Conservation (phyloP, 139 green algal species). For the Dunaliella primolecta region DNA sequence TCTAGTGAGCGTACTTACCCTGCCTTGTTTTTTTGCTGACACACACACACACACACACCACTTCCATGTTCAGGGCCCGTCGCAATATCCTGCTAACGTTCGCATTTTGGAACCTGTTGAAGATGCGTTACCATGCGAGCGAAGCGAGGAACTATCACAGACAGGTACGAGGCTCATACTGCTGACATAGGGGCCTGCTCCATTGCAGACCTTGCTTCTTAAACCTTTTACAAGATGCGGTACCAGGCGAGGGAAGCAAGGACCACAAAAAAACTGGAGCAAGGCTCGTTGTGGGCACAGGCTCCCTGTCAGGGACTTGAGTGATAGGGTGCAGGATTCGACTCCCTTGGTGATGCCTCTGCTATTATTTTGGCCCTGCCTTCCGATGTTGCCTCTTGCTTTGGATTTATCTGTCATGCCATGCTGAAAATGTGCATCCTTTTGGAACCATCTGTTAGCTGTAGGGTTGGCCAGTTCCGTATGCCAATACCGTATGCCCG, state of each 20-base stretch:
- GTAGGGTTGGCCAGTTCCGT: too few species aligned
- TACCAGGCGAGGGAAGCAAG: background rate
- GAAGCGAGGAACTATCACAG: background rate
- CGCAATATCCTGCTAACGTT: background rate
- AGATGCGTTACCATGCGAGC: constrained; percentile 5
- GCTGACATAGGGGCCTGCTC: too few species aligned
- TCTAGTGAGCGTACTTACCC: background rate
- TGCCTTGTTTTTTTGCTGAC: background rate
- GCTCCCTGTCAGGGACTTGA: background rate
- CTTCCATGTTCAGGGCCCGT: background rate
- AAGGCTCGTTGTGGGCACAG: background rate
- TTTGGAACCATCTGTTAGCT: too few species aligned
- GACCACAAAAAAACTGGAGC: background rate
- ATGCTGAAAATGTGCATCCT: too few species aligned
- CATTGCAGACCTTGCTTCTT: too few species aligned
- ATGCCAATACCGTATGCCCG: too few species aligned
- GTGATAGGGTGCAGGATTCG: background rate
- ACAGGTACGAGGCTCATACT: too few species aligned
- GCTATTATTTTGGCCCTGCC: too few species aligned
- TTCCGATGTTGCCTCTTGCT: too few species aligned
- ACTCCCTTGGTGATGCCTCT: too few species aligned
- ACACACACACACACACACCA: background rate
- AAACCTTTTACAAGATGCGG: background rate
- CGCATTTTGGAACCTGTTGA: background rate
- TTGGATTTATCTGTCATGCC: too few species aligned